Evolutionary conservation across 108 stramenopile genomes (phyloP), one percentile per base, ranked within the genome.

Genomic region (Mayamaea pseudoterrestris): DNA sequence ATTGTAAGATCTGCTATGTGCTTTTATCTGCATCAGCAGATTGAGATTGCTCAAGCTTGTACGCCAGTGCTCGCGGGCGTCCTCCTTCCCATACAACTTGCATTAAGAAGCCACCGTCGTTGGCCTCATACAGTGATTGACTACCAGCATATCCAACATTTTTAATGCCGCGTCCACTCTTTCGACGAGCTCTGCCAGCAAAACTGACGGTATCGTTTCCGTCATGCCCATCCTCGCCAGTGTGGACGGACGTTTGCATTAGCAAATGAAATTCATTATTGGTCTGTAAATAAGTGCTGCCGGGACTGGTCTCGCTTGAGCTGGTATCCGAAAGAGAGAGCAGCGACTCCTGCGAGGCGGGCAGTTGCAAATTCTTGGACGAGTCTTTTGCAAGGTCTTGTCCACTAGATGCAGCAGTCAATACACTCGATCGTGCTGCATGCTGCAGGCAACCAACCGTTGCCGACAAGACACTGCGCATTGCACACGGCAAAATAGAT

Each of bases 401-500:
- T 9, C 13, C 32, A 13, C 11, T 11, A n/a, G n/a, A n/a, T n/a
- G n/a, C n/a, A n/a, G n/a, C n/a, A n/a, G n/a, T n/a, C n/a, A n/a
- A n/a, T n/a, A n/a, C n/a, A n/a, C n/a, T n/a, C n/a, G n/a, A n/a
- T n/a, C n/a, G n/a, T n/a, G n/a, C n/a, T n/a, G n/a, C n/a, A n/a
- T n/a, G n/a, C 11, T 13, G 32, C 11, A 34, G 32, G 13, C 32
- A 9, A 34, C 11, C 32, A 9, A 34, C 32, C 11, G 13, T 34
- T 9, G 32, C 32, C 32, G 9, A 13, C 9, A 65, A 36, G 11
- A 58, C 6, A 9, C 49, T 44, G 41, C 57, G 43, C 42, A 70
- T 27, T 11, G 69, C 44, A 49, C 78, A 70, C 0, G 82, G 82
- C 24, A 83, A 39, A 30, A 83, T 61, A 4, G 65, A 57, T 0